Conservation (phyloP, 805 yeast species). For the Yueomyces sp. region DNA sequence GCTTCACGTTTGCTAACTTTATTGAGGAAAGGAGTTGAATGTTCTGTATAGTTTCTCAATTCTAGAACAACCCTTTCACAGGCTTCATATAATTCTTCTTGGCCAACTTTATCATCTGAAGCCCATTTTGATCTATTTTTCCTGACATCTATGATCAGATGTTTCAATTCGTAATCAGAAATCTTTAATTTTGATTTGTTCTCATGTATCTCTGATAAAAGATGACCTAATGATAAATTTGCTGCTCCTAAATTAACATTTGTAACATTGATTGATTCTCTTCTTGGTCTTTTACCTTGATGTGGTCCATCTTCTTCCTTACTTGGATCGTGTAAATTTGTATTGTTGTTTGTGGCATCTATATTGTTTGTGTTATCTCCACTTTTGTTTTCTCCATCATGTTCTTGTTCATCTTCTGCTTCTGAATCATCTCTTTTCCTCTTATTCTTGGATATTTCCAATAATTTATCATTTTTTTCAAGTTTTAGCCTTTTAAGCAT, state of each 20-base stretch:
- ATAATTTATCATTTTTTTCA: slow-evolving; percentile 66
- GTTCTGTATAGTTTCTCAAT: slow-evolving; percentile 84
- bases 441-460: slow-evolving; percentile 25
- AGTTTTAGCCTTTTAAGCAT: slow-evolving; percentile 60
- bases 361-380: slow-evolving; percentile 2
- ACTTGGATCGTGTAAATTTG: slow-evolving; percentile 21
- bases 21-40: slow-evolving; percentile 88
- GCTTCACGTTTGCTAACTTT: slow-evolving; percentile 97
- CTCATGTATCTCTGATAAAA: slow-evolving; percentile 63
- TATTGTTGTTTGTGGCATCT: slow-evolving; percentile 16
- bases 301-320: slow-evolving; percentile 1
- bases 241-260: slow-evolving; percentile 56
- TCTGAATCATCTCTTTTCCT: slow-evolving; percentile 11
- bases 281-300: slow-evolving; percentile 16
- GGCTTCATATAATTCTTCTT: slow-evolving; percentile 94
- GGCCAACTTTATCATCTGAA: slow-evolving; percentile 87
- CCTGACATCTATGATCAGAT: slow-evolving; percentile 80
- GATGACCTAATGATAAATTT: slow-evolving; percentile 63
- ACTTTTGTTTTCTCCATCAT: slow-evolving; percentile 3
- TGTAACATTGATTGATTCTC: slow-evolving; percentile 13
- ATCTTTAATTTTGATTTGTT: slow-evolving; percentile 63
- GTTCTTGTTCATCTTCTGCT: slow-evolving; percentile 7
- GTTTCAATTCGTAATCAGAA: slow-evolving; percentile 72
- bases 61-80: slow-evolving; percentile 92
- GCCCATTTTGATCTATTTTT: slow-evolving; percentile 98